phyloP scores from a whole-genome alignment of 2,329 filamentous ascomycete species.

The Colletotrichum eleusines region DNA sequence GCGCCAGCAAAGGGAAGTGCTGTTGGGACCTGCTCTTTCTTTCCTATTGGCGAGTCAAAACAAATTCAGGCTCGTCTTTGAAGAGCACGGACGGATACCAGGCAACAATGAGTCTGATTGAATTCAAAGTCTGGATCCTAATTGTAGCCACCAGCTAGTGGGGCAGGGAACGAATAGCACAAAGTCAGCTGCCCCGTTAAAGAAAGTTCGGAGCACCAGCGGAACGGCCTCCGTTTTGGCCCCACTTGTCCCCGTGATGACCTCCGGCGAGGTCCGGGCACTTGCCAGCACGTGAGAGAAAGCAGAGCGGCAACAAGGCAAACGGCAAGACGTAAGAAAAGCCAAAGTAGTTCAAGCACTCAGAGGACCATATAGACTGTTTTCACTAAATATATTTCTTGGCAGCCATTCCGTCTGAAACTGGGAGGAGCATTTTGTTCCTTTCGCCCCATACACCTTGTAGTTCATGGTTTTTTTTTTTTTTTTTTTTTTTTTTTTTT shows the following conservation, averaged over 20 bases:
- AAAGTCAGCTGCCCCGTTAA: not conserved
- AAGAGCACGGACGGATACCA: not conserved
- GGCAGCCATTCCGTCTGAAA: not conserved
- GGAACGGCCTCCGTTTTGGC: not conserved
- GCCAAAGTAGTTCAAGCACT: not conserved
- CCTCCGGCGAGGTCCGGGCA: slow-evolving; percentile 6
- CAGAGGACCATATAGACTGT: too few relatives aligned
- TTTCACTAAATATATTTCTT: not conserved
- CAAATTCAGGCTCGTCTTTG: not conserved
- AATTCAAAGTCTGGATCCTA: not conserved
- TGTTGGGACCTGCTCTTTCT: not conserved
- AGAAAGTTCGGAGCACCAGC: not conserved
- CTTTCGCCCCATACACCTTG: not conserved
- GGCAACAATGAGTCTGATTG: not conserved
- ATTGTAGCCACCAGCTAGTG: fast-evolving
- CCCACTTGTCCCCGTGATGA: slow-evolving; percentile 13
- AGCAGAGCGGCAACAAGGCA: not conserved
- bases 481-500: too few relatives aligned
- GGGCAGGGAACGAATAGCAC: too few relatives aligned
- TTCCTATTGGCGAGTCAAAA: not conserved
- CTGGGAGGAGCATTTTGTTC: not conserved
- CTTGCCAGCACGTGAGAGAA: too few relatives aligned
- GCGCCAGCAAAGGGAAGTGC: not conserved
- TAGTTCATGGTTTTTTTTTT: not conserved
- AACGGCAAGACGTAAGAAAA: too few relatives aligned